Conservation (phyloP, 2,329 filamentous ascomycete species). For the Penicillium sp. region DNA sequence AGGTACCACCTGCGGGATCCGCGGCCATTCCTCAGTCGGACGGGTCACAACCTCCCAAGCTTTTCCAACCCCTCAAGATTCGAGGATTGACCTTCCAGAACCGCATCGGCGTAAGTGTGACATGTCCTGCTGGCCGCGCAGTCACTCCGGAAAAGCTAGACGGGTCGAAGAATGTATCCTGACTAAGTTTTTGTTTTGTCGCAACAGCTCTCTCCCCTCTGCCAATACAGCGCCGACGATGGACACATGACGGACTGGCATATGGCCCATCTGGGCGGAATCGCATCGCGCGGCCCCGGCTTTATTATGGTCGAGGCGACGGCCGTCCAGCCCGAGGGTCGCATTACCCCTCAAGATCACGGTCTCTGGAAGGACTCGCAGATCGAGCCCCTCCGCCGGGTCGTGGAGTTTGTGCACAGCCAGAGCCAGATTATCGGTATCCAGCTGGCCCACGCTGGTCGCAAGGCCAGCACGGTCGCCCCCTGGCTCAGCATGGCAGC, state of each 20-base stretch:
- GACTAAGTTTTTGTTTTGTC: too few relatives aligned
- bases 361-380: slow-evolving; percentile 80
- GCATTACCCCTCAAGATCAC: slow-evolving; percentile 61
- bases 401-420: slow-evolving; percentile 72
- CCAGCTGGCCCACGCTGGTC: slow-evolving; percentile 74
- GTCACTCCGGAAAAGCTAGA: background rate
- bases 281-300: slow-evolving; percentile 67
- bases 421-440: slow-evolving; percentile 72
- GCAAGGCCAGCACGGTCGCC: slow-evolving; percentile 54
- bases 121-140: background rate
- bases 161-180: too few relatives aligned
- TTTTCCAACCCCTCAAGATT: slow-evolving; percentile 54
- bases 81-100: slow-evolving; percentile 61
- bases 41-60: slow-evolving; percentile 45
- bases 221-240: slow-evolving; percentile 61
- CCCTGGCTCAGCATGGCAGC: slow-evolving; percentile 39
- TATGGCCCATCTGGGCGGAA: slow-evolving; percentile 73
- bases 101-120: slow-evolving; percentile 50
- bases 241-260: slow-evolving; percentile 77
- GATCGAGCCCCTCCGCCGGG: slow-evolving; percentile 59
- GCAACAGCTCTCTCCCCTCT: slow-evolving; percentile 52
- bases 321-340: slow-evolving; percentile 65
- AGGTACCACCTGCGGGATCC: slow-evolving; percentile 32
- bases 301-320: slow-evolving; percentile 75
- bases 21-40: slow-evolving; percentile 38